Base-by-base conservation (phyloP, 495 filamentous ascomycete species). In the Pyrenopolyporus hunteri region DNA sequence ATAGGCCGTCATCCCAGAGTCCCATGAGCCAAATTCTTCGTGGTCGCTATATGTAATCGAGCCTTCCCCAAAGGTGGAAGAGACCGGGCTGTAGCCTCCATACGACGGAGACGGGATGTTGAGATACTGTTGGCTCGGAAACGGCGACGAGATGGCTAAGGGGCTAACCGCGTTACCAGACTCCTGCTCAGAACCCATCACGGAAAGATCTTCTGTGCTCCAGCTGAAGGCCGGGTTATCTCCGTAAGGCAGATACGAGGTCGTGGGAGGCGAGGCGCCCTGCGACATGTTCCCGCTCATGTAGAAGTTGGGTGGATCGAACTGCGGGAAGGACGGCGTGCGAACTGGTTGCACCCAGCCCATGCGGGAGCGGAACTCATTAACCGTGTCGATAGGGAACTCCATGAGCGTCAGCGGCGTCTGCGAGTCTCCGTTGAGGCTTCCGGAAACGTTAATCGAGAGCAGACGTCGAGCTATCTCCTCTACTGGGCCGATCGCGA, bases 401-500 rank as follows among this genome's bases (percentile, higher is more conserved):
- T 84, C 79, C 83, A 88, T 86, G 28, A 87, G 72, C 16, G 71
- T 61, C 35, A 87, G 71, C 35, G 83, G 78, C 20, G 78, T 80
- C 64, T 80, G 77, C 39, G 76, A 65, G 23, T 76, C 76, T 8
- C 75, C 74, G 16, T 78, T 73, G 25, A 76, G 70, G 35, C 68
- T 74, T 31, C 74, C 75, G 7, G 76, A 75, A 49, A 74, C 70
- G 57, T 75, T 79, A 67, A 80, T 74, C 45, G 74, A 76, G 40
- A 80, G 71, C 14, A 89, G 77, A 14, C 80, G 85, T 36, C 82
- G 82, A 52, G 89, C 85, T 39, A 92, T 92, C 66, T 93, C 85
- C 69, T 92, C 90, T 26, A 92, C 88, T 1, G 89, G 88, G 2
- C 82, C 81, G 40, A 92, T 78, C 3, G 87, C 86, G 68, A 93